phyloP scores from a whole-genome alignment of 805 yeast genomes.

The Lachancea thermotolerans region DNA sequence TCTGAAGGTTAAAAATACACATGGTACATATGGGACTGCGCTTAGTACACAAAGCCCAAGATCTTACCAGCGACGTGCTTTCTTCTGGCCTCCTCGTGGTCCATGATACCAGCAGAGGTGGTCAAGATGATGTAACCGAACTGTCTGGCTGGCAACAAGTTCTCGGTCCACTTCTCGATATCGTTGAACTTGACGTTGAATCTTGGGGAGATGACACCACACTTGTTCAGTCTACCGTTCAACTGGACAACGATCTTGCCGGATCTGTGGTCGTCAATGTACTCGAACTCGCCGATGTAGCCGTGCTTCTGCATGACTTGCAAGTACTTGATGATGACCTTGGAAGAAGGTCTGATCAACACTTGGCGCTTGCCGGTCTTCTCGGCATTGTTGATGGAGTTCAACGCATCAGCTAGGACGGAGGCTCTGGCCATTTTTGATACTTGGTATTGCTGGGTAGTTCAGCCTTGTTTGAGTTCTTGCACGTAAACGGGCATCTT shows the following conservation, averaged over 20 bases:
- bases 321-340: conserved; percentile 95
- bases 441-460: no score
- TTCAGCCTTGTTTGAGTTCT: no score
- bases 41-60: conserved; percentile 93
- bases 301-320: conserved; percentile 98
- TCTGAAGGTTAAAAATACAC: no score
- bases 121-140: conserved; percentile 97
- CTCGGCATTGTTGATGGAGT: conserved; percentile 98
- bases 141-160: conserved; percentile 98
- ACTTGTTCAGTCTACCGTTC: conserved; percentile 97
- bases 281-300: conserved; percentile 97
- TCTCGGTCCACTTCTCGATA: conserved; percentile 97
- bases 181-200: conserved; percentile 93
- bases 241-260: conserved; percentile 95
- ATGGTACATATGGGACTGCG: no score
- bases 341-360: conserved; percentile 95
- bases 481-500: no score
- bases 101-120: conserved; percentile 99
- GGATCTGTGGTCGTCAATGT: conserved; percentile 98
- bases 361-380: conserved; percentile 99
- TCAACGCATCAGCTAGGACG: conserved; percentile 97
- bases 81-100: conserved; percentile 99
- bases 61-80: conserved; percentile 99
- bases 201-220: conserved; percentile 98
- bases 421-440: conserved; percentile 87